Conservation (phyloP, 2,329 filamentous ascomycete species). For the Parascedosporium putredinis region DNA sequence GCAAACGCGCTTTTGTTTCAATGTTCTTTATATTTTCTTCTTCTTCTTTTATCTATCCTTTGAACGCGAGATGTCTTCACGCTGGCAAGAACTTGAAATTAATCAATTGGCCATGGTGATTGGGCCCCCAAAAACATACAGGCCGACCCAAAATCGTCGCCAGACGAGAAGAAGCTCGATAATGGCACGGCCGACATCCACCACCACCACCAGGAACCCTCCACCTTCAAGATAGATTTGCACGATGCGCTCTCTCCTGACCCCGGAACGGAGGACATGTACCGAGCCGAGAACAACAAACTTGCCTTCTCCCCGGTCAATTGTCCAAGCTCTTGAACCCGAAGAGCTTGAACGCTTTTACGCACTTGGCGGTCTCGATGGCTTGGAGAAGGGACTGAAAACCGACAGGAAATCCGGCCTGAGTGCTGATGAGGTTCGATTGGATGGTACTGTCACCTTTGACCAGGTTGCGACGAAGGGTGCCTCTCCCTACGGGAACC, state of each 20-base stretch:
- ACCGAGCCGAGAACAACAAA: constrained; percentile 53
- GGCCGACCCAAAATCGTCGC: background rate
- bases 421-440: constrained; percentile 54
- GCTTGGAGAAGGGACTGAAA: constrained; percentile 63
- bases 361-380: constrained; percentile 61
- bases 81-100: too few species aligned
- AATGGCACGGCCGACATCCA: background rate
- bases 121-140: too few species aligned
- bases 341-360: constrained; percentile 68
- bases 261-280: constrained; percentile 63
- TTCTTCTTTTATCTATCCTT: too few species aligned
- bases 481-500: constrained; percentile 5
- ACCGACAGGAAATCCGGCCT: constrained; percentile 56
- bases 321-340: constrained; percentile 70
- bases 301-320: constrained; percentile 68
- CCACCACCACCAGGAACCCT: background rate
- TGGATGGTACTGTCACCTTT: constrained; percentile 58
- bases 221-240: constrained; percentile 13
- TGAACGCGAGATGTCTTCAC: too few species aligned
- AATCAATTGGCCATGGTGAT: too few species aligned
- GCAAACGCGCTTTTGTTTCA: too few species aligned
- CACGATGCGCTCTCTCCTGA: constrained; percentile 35
- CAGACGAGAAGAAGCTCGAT: background rate
- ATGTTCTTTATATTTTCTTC: too few species aligned
- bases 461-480: constrained; percentile 38